Evolutionary conservation across 2,329 filamentous ascomycete genomes (phyloP), one percentile per base, ranked within the genome.

Genomic region (Penicillium italicum): DNA sequence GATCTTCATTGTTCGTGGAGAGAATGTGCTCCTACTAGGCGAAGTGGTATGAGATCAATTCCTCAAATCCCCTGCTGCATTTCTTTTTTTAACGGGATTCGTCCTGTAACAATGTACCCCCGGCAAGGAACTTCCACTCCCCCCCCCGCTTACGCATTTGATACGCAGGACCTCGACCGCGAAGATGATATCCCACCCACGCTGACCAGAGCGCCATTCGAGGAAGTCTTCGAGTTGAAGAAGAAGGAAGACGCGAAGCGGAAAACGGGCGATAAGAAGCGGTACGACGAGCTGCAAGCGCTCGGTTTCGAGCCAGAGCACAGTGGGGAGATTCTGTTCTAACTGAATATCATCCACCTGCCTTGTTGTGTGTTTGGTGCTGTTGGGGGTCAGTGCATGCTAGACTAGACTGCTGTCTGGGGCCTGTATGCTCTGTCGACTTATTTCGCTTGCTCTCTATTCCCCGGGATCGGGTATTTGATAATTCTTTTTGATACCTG

Each of bases 1-100:
- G 47, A 85, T 96, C 60, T 97, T 94, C 77, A 83, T 97, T 34
- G 90, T 99, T 43, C 83, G 94, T 56, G 94, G 94, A 64, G 94
- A 99, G 78, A 99, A 99, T 73, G 94, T 99, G n/a, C 81, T 96
- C 49, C 80, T 99, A 42, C 82, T 97, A 18, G 94, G 94, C 36
- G 95, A 97, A 76, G 96, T 99, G 67, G 81, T 83, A 76, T 45
- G 78, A 31, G 78, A 31, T 30, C 42, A 16, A 45, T 33, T 22
- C 42, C 42, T 9, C 18, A 20, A 28, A 26, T 28, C 6, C 24
- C 24, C 9, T 28, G 9, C 24, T 26, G 9, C 40, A 28, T n/a
- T 28, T 10, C 12, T n/a, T n/a, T n/a, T n/a, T n/a, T n/a, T n/a
- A n/a, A 28, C 3, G 16, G 40, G 10, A 8, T 16, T 16, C 24